Conservation (phyloP, 1,284 basidiomycete species). For the Leccinum huronense region DNA sequence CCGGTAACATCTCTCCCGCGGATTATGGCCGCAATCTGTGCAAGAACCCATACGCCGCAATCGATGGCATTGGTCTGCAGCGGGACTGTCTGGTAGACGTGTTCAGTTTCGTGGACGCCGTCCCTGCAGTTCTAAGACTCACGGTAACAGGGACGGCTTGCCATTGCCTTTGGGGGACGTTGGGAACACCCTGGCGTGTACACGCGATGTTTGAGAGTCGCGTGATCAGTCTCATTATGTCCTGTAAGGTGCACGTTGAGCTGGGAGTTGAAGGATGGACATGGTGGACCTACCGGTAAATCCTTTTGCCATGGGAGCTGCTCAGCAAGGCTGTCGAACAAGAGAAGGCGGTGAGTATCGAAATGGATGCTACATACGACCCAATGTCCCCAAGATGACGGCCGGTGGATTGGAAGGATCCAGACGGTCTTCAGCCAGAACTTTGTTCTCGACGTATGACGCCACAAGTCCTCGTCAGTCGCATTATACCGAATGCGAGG, state of each 20-base stretch:
- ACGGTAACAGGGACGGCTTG: not conserved
- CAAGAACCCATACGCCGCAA: not conserved
- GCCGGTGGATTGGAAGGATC: conserved; percentile 17
- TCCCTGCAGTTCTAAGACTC: not conserved
- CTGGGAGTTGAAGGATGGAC: too few species aligned
- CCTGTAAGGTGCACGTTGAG: too few species aligned
- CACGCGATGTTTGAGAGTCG: not conserved
- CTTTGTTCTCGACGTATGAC: not conserved
- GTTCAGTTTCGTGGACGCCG: not conserved
- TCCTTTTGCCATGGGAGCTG: conserved; percentile 6
- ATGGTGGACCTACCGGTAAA: not conserved
- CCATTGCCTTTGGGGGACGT: not conserved
- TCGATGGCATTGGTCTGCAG: not conserved
- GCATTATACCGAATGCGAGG: not conserved
- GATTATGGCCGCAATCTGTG: not conserved
- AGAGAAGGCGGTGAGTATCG: not conserved
- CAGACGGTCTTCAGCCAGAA: conserved; percentile 19
- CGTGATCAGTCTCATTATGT: not conserved
- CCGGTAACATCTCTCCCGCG: not conserved
- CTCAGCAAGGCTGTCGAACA: conserved; percentile 20
- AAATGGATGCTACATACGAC: conserved; percentile 12
- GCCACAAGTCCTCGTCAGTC: conserved; percentile 1
- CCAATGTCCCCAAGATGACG: conserved; percentile 14
- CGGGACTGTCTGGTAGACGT: not conserved
- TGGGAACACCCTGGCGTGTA: not conserved